Evolutionary conservation across 192 early-diverging fungal genomes (phyloP).

Genomic region (Phycomyces blakesleeanus): DNA sequence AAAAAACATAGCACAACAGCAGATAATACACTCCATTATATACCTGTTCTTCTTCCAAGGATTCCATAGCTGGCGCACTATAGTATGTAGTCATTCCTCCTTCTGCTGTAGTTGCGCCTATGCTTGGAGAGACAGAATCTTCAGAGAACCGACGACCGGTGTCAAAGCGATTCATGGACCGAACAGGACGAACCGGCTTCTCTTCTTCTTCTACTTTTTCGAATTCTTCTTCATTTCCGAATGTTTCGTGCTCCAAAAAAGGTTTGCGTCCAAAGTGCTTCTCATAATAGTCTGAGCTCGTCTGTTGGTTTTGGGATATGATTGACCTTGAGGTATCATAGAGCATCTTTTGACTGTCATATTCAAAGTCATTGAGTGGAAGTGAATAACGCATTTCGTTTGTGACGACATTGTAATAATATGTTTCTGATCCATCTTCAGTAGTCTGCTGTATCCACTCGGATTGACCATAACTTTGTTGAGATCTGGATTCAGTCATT

Average conservation of each 20-base stretch:
- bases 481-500: background rate
- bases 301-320: too few species aligned
- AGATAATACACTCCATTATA: too few species aligned
- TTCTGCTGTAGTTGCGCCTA: background rate
- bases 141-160: background rate
- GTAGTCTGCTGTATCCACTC: conserved; percentile 33
- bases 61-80: background rate
- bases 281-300: too few species aligned
- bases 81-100: conserved; percentile 1
- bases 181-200: conserved; percentile 1
- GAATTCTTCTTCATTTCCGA: background rate
- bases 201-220: background rate
- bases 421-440: conserved; percentile 42
- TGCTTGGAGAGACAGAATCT: background rate
- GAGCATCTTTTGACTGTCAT: conserved; percentile 1
- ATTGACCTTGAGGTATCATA: too few species aligned
- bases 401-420: conserved; percentile 40
- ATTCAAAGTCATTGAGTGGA: conserved; percentile 17
- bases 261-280: too few species aligned
- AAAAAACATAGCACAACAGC: too few species aligned
- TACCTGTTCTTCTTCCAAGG: conserved; percentile 2
- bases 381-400: conserved; percentile 44
- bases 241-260: background rate
- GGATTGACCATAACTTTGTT: background rate
- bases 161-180: conserved; percentile 3